These are phyloP conservation scores for Penicillium paxilli DNA, from an alignment of 495 filamentous ascomycete genomes.

Conservation along the genomic window DNA sequence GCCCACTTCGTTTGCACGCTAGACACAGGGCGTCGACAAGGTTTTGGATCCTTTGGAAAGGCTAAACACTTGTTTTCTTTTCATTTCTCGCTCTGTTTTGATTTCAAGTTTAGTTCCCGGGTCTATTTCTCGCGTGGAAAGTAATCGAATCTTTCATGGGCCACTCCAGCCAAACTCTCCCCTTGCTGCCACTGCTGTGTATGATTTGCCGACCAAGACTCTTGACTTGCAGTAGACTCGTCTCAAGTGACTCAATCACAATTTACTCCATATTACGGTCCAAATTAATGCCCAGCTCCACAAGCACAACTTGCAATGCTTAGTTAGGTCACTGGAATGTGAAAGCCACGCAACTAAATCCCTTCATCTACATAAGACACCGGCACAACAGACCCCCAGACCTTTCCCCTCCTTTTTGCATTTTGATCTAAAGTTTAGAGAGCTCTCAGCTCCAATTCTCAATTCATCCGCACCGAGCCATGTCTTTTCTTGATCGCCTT, in stretches of 20 bases:
- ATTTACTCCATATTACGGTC: too few species aligned
- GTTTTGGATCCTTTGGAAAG: background rate
- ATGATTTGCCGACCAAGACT: background rate
- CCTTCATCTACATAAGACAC: background rate
- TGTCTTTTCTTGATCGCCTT: constrained; percentile 24
- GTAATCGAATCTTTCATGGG: too few species aligned
- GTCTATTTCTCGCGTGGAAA: too few species aligned
- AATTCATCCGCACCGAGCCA: background rate
- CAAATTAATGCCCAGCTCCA: too few species aligned
- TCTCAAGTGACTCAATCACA: background rate
- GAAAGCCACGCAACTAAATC: background rate
- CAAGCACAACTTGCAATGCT: too few species aligned
- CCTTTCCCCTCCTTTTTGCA: background rate
- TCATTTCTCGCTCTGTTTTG: background rate
- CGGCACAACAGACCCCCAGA: background rate
- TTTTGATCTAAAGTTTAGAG: too few species aligned
- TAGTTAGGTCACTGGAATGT: background rate
- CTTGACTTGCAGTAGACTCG: background rate
- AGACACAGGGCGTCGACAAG: background rate
- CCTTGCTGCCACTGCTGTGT: background rate
- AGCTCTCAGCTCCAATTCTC: background rate
- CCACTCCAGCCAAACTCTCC: too few species aligned
- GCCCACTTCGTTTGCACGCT: background rate
- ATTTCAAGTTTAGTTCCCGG: too few species aligned
- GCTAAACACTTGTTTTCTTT: background rate